Percentiles rank a stretch among this genome's conserved stretches.
Conservation (phyloP, 2,329 filamentous ascomycete genomes). For the Immersiporthe knoxdaviesiana region DNA sequence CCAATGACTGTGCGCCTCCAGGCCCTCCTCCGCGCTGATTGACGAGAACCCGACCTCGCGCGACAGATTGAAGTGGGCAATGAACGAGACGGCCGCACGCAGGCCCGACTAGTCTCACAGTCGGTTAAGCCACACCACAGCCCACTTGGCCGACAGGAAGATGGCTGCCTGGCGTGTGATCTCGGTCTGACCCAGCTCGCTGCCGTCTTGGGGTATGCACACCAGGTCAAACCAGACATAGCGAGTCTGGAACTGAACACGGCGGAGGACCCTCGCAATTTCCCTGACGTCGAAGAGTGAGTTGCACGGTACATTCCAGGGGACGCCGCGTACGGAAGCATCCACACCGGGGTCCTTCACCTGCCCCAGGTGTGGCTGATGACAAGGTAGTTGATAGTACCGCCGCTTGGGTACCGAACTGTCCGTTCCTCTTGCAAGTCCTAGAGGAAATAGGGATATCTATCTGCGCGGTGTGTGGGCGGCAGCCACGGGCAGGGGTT, state of each 20-base stretch:
- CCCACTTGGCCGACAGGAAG: neutral
- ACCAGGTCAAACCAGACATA: neutral
- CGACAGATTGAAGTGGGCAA: neutral
- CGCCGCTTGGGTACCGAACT: neutral
- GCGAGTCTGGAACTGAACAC: neutral
- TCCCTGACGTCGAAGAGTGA: neutral
- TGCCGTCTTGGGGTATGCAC: neutral
- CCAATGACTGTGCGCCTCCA: neutral
- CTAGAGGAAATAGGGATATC: neutral
- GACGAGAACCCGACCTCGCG: neutral
- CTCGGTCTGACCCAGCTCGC: neutral
- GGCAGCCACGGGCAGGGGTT: neutral
- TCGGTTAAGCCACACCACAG: neutral
- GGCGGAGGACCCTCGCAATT: neutral
- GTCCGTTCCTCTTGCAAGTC: neutral
- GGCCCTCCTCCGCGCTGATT: neutral
- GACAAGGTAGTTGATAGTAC: neutral
- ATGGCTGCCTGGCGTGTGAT: neutral
- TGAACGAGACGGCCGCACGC: neutral
- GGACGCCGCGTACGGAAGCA: neutral
- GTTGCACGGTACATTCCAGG: neutral
- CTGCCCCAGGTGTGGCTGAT: neutral
- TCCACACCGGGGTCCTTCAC: neutral
- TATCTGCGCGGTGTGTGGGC: neutral
- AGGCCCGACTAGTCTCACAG: neutral